These are phyloP conservation scores for Thermothelomyces thermophilus DNA, from an alignment of 2,329 filamentous ascomycete species.

Conservation along the genomic window DNA sequence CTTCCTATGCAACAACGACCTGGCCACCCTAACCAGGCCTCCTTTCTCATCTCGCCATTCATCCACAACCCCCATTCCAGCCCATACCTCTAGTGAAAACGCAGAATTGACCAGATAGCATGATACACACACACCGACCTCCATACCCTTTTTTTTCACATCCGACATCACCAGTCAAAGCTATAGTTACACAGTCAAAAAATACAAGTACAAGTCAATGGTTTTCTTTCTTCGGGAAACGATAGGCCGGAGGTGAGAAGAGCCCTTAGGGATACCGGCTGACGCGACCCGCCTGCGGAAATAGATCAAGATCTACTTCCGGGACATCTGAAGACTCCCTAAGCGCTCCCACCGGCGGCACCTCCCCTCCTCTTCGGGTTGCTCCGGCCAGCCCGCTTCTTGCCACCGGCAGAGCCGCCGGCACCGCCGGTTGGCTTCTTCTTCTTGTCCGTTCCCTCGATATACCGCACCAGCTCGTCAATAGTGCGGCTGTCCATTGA, in stretches of 20 bases:
- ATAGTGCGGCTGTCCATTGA: conserved; percentile 72
- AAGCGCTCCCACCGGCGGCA: conserved; percentile 10
- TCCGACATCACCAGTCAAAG: background rate
- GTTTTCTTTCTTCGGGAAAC: no score
- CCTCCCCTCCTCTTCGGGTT: conserved; percentile 22
- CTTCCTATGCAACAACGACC: background rate
- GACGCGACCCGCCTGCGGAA: background rate
- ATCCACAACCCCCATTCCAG: background rate
- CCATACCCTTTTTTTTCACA: no score
- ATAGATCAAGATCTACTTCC: background rate
- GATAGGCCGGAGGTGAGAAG: no score
- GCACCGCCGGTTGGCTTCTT: conserved; percentile 7
- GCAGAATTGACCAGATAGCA: no score
- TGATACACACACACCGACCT: no score
- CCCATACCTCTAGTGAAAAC: background rate
- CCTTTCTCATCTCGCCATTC: background rate
- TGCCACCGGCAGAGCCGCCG: conserved; percentile 5
- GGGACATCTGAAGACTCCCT: background rate
- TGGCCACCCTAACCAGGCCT: background rate
- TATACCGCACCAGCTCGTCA: conserved; percentile 89
- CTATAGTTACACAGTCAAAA: background rate
- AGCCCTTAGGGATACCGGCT: no score
- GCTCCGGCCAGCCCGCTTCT: conserved; percentile 15
- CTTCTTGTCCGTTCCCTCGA: conserved; percentile 64
- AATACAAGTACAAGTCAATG: background rate